Evolutionary conservation across 768 basidiomycete species (phyloP), one percentile per base, ranked within the genome.

Genomic region (Hypsizygus marmoreus): DNA sequence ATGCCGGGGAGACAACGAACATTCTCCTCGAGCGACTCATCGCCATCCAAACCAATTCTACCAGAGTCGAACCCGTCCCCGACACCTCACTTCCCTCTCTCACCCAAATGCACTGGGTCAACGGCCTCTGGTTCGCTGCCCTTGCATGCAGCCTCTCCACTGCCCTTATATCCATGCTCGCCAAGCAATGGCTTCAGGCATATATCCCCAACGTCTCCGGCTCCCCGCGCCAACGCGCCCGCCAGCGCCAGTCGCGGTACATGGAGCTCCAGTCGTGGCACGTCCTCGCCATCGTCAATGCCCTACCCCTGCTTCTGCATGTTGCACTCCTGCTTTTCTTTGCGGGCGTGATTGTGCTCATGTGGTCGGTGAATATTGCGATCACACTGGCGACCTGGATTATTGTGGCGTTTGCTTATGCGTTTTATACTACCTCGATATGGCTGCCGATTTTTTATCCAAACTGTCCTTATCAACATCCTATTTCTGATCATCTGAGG

Each of bases 111-210:
- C 62, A 51, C 20, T 71, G 68, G 64, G 72, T 75, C 2, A 76
- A 75, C 43, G 73, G 73, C 2, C 62, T 74, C 7, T 76, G 74
- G 74, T 75, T 76, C 50, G 65, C 70, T 11, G 70, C 71, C 12
- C 58, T 75, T 19, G 58, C 69, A 4, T 73, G 64, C 54, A 71
- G 71, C 47, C 64, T 75, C 24, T 69, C 71, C 3, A 67, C 70
- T 4, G 72, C 72, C 5, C 56, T 76, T 1, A 60, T 72, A 36
- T 70, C 73, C n/a, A 74, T 75, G 70, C 64, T 75, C 1, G 68
- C 70, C 3, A 73, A 74, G 35, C 74, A 75, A 55, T 76, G 74
- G 74, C 57, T 74, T 6, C 67, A 73, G 33, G 56, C 57, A 16
- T 69, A 68, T 30, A 51, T 54, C 4, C 57, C 65, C 9, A 58